phyloP scores from a whole-genome alignment of 1,284 basidiomycete genomes.

The Cutaneotrichosporon sp. region DNA sequence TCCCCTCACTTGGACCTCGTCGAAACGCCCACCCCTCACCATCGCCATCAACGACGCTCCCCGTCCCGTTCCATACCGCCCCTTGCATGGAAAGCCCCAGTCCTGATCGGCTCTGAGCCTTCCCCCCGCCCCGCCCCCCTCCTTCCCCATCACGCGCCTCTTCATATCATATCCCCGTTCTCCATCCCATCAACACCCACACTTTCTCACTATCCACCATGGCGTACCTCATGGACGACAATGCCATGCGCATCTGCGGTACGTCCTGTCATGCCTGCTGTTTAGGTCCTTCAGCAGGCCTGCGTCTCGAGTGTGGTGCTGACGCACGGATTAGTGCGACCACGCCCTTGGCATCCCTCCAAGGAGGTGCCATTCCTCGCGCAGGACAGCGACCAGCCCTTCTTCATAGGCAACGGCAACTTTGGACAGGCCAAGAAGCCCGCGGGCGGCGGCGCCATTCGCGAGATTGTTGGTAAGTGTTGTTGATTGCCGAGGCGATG shows the following conservation, averaged over 20 bases:
- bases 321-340: constrained; percentile 65
- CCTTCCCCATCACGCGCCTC: background rate
- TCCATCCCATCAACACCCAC: constrained; percentile 7
- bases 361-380: constrained; percentile 81
- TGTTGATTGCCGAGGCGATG: background rate
- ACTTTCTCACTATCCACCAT: constrained; percentile 6
- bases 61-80: background rate
- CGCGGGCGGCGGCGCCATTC: constrained; percentile 33
- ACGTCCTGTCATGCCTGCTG: background rate
- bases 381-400: constrained; percentile 59
- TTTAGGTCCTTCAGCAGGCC: background rate
- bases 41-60: background rate
- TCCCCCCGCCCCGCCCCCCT: background rate
- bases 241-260: constrained; percentile 32
- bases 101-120: background rate
- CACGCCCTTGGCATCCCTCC: constrained; percentile 74
- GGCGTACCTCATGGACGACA: constrained; percentile 28
- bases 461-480: constrained; percentile 53
- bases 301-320: background rate
- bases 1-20: background rate
- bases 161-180: background rate
- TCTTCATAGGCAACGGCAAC: constrained; percentile 77
- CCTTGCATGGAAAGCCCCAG: background rate
- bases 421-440: constrained; percentile 59
- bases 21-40: background rate